Conservation (phyloP, 352 stramenopile species). For the Globisporangium sylvaticum region DNA sequence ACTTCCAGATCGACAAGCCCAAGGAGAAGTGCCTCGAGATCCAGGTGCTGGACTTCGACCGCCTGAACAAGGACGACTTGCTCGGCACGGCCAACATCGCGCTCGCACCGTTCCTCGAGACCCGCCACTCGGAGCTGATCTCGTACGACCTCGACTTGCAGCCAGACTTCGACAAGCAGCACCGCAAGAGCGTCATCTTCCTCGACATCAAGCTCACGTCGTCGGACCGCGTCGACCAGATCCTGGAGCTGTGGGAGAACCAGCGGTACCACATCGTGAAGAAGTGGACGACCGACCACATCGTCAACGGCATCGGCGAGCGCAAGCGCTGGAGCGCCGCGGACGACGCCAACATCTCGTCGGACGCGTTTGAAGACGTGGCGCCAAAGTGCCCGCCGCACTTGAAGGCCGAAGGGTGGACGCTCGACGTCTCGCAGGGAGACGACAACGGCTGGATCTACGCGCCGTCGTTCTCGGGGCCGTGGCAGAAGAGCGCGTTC, state of each 20-base stretch:
- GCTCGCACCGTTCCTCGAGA: conserved; percentile 49
- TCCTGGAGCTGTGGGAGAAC: conserved; percentile 84
- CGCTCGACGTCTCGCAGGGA: conserved; percentile 67
- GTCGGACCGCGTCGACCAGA: conserved; percentile 49
- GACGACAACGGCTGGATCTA: conserved; percentile 87
- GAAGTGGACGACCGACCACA: conserved; percentile 66
- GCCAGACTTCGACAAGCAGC: conserved; percentile 52
- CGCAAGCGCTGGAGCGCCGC: conserved; percentile 70
- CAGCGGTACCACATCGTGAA: conserved; percentile 75
- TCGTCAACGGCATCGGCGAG: conserved; percentile 44
- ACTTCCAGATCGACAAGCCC: conserved; percentile 61
- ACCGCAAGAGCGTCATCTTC: conserved; percentile 52
- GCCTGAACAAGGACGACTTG: conserved; percentile 53
- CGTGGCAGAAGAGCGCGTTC: conserved; percentile 74
- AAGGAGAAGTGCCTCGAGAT: conserved; percentile 56
- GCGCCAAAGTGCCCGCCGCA: conserved; percentile 55
- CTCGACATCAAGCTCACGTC: conserved; percentile 53
- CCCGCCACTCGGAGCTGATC: conserved; percentile 39
- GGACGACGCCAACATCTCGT: conserved; percentile 54
- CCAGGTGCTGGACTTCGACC: conserved; percentile 63
- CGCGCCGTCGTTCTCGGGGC: conserved; percentile 63
- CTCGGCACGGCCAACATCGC: conserved; percentile 47
- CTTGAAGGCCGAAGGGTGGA: conserved; percentile 66
- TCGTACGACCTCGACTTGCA: conserved; percentile 56
- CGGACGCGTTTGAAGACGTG: conserved; percentile 63